Evolutionary conservation across 768 basidiomycete genomes (phyloP).

Genomic region (Pleurotus giganteus): DNA sequence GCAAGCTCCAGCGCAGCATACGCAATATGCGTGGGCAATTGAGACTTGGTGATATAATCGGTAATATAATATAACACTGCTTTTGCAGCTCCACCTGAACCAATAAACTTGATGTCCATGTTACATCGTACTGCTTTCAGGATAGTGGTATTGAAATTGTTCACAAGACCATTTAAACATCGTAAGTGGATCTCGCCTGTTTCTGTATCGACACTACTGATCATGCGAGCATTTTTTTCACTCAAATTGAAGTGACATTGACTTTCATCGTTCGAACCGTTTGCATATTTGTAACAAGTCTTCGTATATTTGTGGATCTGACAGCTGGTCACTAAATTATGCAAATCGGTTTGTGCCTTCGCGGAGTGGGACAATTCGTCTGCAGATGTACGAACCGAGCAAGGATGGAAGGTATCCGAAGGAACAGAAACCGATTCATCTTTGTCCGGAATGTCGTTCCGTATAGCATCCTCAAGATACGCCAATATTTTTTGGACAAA

Average conservation of each 20-base stretch:
- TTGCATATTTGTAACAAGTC: slow-evolving; percentile 39
- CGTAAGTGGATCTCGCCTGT: slow-evolving; percentile 30
- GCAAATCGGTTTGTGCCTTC: slow-evolving; percentile 19
- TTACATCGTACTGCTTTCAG: slow-evolving; percentile 36
- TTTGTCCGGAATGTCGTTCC: slow-evolving; percentile 20
- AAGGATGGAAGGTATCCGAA: slow-evolving; percentile 17
- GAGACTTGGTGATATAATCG: slow-evolving; percentile 45
- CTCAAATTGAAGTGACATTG: slow-evolving; percentile 30
- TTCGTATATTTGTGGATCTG: slow-evolving; percentile 30
- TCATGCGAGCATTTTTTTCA: slow-evolving; percentile 12
- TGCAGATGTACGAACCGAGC: slow-evolving; percentile 11
- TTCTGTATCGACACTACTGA: slow-evolving; percentile 23
- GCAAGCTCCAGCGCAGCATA: slow-evolving; percentile 36
- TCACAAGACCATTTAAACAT: slow-evolving; percentile 37
- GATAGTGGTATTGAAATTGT: slow-evolving; percentile 41
- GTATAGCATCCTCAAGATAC: slow-evolving; percentile 25
- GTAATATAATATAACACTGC: slow-evolving; percentile 47
- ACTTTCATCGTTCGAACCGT: slow-evolving; percentile 16
- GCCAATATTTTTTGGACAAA: slow-evolving; percentile 20
- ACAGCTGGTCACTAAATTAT: slow-evolving; percentile 20
- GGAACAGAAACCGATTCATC: not conserved
- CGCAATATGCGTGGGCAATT: slow-evolving; percentile 38
- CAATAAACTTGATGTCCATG: slow-evolving; percentile 47
- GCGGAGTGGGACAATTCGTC: not conserved
- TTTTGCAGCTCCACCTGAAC: slow-evolving; percentile 37